Percentiles rank a stretch among this genome's conserved stretches.
Conservation (phyloP, 202 grass and related monocot genomes). For the Saccharum hybrid region DNA sequence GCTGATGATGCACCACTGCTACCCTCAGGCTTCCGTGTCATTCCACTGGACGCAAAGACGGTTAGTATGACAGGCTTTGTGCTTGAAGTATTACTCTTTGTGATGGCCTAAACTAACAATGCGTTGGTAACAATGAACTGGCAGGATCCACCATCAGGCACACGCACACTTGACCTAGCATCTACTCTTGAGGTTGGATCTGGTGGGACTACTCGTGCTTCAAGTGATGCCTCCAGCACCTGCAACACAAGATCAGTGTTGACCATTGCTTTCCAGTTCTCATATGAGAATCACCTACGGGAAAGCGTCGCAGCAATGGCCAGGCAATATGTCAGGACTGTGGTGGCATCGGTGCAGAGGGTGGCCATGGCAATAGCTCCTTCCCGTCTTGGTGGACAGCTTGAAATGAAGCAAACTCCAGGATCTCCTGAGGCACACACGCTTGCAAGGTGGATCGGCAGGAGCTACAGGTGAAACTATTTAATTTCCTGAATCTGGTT, state of each 20-base stretch:
- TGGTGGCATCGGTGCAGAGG: constrained; percentile 91
- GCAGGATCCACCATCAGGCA: constrained; percentile 68
- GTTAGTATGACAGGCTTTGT: constrained; percentile 41
- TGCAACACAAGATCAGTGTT: constrained; percentile 76
- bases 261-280: constrained; percentile 97
- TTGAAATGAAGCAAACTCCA: constrained; percentile 66
- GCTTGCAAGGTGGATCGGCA: constrained; percentile 83
- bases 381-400: constrained; percentile 59
- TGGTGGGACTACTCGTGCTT: constrained; percentile 57
- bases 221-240: constrained; percentile 58
- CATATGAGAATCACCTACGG: constrained; percentile 83
- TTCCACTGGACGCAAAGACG: constrained; percentile 80
- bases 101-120: background rate
- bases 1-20: constrained; percentile 84
- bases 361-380: constrained; percentile 92
- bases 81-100: background rate
- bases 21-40: constrained; percentile 94
- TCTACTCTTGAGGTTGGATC: constrained; percentile 90
- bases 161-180: constrained; percentile 88
- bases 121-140: background rate
- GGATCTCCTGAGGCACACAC: constrained; percentile 78
- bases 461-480: constrained; percentile 73
- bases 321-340: constrained; percentile 83
- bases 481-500: background rate
- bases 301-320: constrained; percentile 92